Conservation (phyloP, 2,329 filamentous ascomycete genomes). For the Aspergillus brasiliensis region DNA sequence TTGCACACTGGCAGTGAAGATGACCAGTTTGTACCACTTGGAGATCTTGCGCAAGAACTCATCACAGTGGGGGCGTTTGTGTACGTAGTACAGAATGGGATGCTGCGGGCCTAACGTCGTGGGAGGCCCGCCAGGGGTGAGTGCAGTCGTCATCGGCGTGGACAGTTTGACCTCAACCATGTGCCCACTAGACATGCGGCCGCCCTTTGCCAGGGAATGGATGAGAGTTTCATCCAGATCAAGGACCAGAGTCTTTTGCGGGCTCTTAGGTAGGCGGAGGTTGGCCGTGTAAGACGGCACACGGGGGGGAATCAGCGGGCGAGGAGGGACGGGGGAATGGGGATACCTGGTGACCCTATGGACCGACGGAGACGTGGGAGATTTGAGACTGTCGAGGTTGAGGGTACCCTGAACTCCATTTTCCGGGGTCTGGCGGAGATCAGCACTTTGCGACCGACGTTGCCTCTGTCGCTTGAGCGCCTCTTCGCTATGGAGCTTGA, state of each 20-base stretch:
- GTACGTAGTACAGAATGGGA: conserved; percentile 97
- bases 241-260: conserved; percentile 90
- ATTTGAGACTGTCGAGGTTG: conserved; percentile 81
- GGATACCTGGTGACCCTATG: conserved; percentile 82
- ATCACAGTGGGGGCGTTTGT: conserved; percentile 95
- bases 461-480: conserved; percentile 68
- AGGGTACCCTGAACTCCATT: conserved; percentile 50
- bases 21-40: conserved; percentile 97
- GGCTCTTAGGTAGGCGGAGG: conserved; percentile 47
- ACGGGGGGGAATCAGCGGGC: conserved; percentile 83
- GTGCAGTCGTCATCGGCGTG: conserved; percentile 42
- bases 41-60: conserved; percentile 92
- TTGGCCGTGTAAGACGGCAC: conserved; percentile 79
- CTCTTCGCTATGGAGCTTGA: conserved; percentile 83
- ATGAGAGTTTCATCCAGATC: conserved; percentile 97
- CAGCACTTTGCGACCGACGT: conserved; percentile 35
- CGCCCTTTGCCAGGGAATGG: conserved; percentile 96
- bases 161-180: conserved; percentile 94
- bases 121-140: conserved; percentile 57
- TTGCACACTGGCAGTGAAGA: conserved; percentile 96
- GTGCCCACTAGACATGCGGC: conserved; percentile 91
- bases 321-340: conserved; percentile 81
- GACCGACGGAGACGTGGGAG: conserved; percentile 78
- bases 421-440: conserved; percentile 30
- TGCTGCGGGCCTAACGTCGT: conserved; percentile 78